Conservation (phyloP, 495 filamentous ascomycete species). For the Astrocystis sublimbata region DNA sequence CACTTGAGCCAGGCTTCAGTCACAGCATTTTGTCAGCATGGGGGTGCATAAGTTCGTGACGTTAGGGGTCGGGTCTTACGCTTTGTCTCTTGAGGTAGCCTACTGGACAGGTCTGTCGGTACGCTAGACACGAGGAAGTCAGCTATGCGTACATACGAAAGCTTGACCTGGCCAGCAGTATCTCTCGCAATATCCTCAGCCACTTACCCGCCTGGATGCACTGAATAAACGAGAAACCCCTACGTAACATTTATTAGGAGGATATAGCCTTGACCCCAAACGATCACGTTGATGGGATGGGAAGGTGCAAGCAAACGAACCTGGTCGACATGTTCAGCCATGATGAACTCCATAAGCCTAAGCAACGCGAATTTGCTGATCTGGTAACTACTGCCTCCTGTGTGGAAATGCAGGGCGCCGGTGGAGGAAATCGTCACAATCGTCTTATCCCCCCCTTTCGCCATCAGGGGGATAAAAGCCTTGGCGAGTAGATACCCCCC, state of each 20-base stretch:
- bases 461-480: slow-evolving; percentile 46
- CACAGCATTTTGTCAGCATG: not conserved
- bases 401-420: slow-evolving; percentile 37
- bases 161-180: not conserved
- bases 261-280: not conserved
- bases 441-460: slow-evolving; percentile 46
- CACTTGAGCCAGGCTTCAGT: slow-evolving; percentile 32
- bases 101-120: not conserved
- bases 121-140: not conserved
- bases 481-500: slow-evolving; percentile 32
- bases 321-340: slow-evolving; percentile 42
- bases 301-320: not conserved
- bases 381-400: slow-evolving; percentile 43
- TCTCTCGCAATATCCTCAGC: not conserved
- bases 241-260: not conserved
- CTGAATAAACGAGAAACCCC: not conserved
- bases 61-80: not conserved
- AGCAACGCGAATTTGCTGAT: slow-evolving; percentile 49
- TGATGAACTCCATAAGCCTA: slow-evolving; percentile 48
- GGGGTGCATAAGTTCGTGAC: no score
- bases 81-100: not conserved
- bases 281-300: not conserved
- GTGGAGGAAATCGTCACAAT: slow-evolving; percentile 48
- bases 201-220: not conserved
- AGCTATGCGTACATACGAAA: not conserved